These are phyloP conservation scores for Trichoderma guizhouense DNA, from an alignment of 2,329 filamentous ascomycete genomes.

Conservation along the genomic window DNA sequence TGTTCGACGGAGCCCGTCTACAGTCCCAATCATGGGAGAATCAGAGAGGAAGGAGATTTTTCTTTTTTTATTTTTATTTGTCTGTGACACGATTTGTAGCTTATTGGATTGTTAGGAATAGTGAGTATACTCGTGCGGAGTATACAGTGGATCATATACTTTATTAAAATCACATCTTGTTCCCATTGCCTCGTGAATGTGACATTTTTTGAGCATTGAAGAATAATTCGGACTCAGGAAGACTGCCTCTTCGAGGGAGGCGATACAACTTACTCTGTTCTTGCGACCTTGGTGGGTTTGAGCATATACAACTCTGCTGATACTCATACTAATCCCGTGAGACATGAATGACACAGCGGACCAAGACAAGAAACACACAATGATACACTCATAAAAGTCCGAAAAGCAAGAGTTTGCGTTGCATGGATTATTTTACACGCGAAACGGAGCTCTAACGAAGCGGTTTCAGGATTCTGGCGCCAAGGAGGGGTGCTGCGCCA, in stretches of 20 bases:
- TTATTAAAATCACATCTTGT: neutral
- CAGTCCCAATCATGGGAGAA: constrained; percentile 8
- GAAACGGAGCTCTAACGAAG: constrained; percentile 1
- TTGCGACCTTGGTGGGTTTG: neutral
- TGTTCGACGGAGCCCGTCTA: neutral
- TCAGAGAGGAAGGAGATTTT: constrained; percentile 12
- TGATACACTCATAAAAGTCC: neutral
- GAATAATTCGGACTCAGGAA: neutral
- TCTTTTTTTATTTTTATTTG: constrained; percentile 13
- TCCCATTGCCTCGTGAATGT: neutral
- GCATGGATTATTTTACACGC: neutral
- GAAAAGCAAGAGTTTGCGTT: neutral
- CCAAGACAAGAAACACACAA: neutral
- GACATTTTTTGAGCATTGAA: neutral
- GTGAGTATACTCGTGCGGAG: constrained; percentile 9
- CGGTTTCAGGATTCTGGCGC: constrained; percentile 2
- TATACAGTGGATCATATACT: constrained; percentile 16
- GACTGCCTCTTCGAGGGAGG: neutral
- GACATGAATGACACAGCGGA: neutral
- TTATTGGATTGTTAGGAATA: constrained; percentile 16
- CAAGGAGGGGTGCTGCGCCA: neutral
- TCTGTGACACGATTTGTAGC: constrained; percentile 15
- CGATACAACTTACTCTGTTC: neutral
- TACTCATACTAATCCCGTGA: neutral
- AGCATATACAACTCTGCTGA: neutral